These are phyloP conservation scores for Pelagomonas calceolata DNA, from an alignment of 108 stramenopile genomes.

Conservation along the genomic window DNA sequence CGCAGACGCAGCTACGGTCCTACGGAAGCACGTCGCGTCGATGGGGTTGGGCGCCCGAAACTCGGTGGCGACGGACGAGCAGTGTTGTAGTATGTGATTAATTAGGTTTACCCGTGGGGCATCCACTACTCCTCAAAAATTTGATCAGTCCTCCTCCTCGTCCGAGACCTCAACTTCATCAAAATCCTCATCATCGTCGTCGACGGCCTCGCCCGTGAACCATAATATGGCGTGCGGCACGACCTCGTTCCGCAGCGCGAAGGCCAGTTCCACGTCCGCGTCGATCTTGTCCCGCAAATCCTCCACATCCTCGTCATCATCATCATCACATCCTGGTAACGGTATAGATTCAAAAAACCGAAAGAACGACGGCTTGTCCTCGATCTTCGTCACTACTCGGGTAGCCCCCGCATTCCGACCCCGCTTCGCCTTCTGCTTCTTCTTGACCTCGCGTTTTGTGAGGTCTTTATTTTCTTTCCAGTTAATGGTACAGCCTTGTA, in stretches of 20 bases:
- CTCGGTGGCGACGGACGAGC: too few relatives aligned
- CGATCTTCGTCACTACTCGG: slow-evolving; percentile 55
- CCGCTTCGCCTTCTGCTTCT: slow-evolving; percentile 75
- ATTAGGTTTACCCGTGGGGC: too few relatives aligned
- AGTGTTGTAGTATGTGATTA: too few relatives aligned
- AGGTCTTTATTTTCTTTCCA: slow-evolving; percentile 63
- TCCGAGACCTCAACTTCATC: slow-evolving; percentile 21
- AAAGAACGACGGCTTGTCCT: slow-evolving; percentile 73
- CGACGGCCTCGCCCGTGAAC: slow-evolving; percentile 75
- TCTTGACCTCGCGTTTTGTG: slow-evolving; percentile 47
- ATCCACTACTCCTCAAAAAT: too few relatives aligned
- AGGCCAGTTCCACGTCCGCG: slow-evolving; percentile 79
- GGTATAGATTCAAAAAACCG: slow-evolving; percentile 54
- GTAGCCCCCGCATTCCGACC: slow-evolving; percentile 62
- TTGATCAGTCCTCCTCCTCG: slow-evolving; percentile 10
- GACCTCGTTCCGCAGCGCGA: slow-evolving; percentile 68
- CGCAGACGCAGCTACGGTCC: too few relatives aligned
- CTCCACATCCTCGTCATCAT: slow-evolving; percentile 60
- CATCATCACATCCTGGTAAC: slow-evolving; percentile 34
- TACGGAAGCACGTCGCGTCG: too few relatives aligned
- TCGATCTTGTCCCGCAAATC: slow-evolving; percentile 70
- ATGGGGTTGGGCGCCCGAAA: too few relatives aligned
- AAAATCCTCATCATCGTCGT: slow-evolving; percentile 25
- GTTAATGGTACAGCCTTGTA: slow-evolving; percentile 61
- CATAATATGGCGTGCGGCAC: slow-evolving; percentile 77